A percentile compares a stretch with the other conserved stretches of the same genome.
Evolutionary conservation across 768 basidiomycete genomes (phyloP).

Genomic region (Kwoniella sp.): DNA sequence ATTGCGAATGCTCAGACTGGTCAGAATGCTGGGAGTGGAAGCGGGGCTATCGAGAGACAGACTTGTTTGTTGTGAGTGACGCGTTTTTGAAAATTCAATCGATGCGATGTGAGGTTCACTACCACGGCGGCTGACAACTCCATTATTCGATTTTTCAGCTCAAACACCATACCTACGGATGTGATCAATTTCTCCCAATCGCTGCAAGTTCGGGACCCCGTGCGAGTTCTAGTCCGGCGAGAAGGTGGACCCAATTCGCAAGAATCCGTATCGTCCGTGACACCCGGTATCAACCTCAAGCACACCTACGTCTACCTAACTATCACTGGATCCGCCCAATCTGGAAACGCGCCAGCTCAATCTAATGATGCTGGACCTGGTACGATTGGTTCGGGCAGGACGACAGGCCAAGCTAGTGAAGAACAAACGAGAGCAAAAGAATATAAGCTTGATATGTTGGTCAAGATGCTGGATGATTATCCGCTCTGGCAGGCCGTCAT

Average conservation of each 20-base stretch:
- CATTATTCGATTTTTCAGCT: conserved; percentile 68
- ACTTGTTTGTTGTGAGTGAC: conserved; percentile 54
- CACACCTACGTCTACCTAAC: conserved; percentile 97
- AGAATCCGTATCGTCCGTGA: conserved; percentile 51
- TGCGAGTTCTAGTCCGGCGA: conserved; percentile 92
- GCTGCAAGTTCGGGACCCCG: conserved; percentile 92
- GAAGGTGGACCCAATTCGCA: conserved; percentile 55
- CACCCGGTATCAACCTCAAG: conserved; percentile 61
- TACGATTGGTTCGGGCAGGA: conserved; percentile 88
- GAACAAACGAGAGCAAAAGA: conserved; percentile 54
- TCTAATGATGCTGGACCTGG: conserved; percentile 60
- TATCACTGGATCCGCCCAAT: conserved; percentile 72
- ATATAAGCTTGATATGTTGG: conserved; percentile 70
- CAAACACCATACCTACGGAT: conserved; percentile 87
- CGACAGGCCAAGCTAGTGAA: conserved; percentile 30
- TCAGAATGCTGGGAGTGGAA: not conserved
- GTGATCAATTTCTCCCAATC: conserved; percentile 92
- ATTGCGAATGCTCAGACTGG: conserved; percentile 59
- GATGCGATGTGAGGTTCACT: not conserved
- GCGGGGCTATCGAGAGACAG: conserved; percentile 42
- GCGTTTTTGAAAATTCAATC: not conserved
- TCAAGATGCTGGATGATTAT: conserved; percentile 68
- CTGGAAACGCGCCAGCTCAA: conserved; percentile 61
- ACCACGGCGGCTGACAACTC: conserved; percentile 61
- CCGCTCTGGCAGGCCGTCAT: conserved; percentile 55